Base-by-base conservation (phyloP, 2,329 filamentous ascomycete genomes). In the Cladosporium sp. region DNA sequence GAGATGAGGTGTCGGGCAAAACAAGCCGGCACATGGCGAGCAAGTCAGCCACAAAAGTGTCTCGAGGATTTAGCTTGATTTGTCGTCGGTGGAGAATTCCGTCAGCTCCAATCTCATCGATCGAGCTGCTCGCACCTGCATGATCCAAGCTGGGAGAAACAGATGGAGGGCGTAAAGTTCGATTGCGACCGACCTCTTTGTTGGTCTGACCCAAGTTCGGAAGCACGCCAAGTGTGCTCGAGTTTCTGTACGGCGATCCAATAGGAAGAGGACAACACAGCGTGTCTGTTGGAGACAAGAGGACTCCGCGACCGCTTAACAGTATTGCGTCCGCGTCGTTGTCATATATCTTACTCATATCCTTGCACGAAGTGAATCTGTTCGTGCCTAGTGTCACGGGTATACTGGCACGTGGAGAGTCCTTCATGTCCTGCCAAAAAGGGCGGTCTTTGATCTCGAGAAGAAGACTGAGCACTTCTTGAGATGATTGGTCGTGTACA, bases 11-110 rank as follows among this genome's bases (percentile, higher is more conserved):
- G 15, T 60, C 55, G 8, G 66, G 66, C 20, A 74, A 61, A 8
- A 73, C 61, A 3, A 63, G 37, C 25, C 67, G 63, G 52, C 69
- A 72, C 3, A 70, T 40, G 14, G 63, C 51, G 17, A 74, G 55
- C 19, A 72, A 52, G 14, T 59, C 55, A 6, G 64, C 58, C 3
- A 72, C 58, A 8, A 59, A 28, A 1, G 52, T 25, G n/a, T 68
- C 59, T 5, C 55, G 52, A 12, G 72, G 69, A 25, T 60, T 59
- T 1, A 73, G 51, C 34, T 64, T 61, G 11, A 74, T 38, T 43
- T 64, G 61, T 12, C 70, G 51, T 19, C 70, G 66, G 50, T 73
- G 69, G 45, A 65, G 60, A 6, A 64, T 39, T 1, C 65, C 65
- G 42, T 69, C 65, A 7, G 11, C n/a, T 4, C 60, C 65, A 9